Conservation (phyloP, 179 eudicot genomes). For the Patellifolia procumbens region DNA sequence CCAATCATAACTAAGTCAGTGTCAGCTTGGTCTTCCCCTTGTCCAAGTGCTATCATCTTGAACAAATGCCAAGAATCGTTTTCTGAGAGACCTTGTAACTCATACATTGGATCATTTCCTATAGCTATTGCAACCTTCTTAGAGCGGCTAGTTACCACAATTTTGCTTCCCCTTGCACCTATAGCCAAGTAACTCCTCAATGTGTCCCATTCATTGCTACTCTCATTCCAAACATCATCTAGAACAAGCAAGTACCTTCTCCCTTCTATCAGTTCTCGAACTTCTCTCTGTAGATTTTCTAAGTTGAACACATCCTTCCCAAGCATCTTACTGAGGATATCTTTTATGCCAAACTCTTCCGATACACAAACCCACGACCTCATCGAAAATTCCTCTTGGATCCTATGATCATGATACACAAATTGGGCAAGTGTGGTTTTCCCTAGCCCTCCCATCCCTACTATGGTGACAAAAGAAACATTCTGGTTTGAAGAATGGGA, state of each 20-base stretch:
- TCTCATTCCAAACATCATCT: constrained; percentile 2
- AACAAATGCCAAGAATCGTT: not conserved
- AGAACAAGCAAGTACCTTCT: not conserved
- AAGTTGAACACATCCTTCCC: not conserved
- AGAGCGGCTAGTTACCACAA: not conserved
- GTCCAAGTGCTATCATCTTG: not conserved
- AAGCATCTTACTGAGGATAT: not conserved
- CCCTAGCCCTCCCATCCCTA: constrained; percentile 31
- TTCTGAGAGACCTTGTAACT: not conserved
- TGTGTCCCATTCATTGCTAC: not conserved
- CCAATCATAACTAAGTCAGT: not conserved
- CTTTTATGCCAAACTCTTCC: not conserved
- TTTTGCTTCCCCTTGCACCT: constrained; percentile 5
- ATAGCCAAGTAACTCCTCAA: not conserved
- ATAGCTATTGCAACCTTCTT: too few relatives aligned
- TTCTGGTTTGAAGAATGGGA: not conserved
- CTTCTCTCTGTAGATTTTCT: not conserved
- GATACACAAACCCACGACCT: too few relatives aligned
- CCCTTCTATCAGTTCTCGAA: too few relatives aligned
- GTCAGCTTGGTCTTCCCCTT: not conserved
- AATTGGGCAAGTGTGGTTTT: constrained; percentile 36
- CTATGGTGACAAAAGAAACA: constrained; percentile 20
- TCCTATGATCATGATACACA: constrained; percentile 14
- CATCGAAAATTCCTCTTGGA: too few relatives aligned
- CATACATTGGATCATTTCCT: not conserved